These are phyloP conservation scores for Ophiosphaerella narmari DNA, from an alignment of 2,329 filamentous ascomycete genomes.

Conservation along the genomic window DNA sequence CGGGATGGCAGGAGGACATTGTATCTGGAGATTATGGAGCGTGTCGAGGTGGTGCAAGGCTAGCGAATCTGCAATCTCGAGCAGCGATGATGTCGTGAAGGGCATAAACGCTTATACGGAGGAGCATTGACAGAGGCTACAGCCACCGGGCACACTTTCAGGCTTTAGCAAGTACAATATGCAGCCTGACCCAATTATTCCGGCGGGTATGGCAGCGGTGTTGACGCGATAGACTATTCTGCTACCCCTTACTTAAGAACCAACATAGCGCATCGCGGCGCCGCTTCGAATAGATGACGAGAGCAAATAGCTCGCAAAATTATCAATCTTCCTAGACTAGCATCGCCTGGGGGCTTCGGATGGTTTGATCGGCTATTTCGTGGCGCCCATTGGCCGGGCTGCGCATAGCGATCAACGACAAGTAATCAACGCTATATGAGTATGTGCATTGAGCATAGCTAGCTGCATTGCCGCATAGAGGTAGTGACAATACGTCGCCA, in stretches of 20 bases:
- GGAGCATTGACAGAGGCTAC: neutral
- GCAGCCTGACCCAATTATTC: neutral
- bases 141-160: neutral
- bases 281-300: conserved; percentile 14
- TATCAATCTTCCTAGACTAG: no score
- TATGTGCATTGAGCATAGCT: no score
- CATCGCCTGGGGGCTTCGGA: no score
- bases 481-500: no score
- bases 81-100: conserved; percentile 7
- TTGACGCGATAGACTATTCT: neutral
- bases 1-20: conserved; percentile 25
- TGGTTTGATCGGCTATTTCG: neutral
- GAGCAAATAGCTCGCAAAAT: neutral
- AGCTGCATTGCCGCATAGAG: no score
- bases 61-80: conserved; percentile 2
- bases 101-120: conserved; percentile 12
- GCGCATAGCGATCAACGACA: neutral
- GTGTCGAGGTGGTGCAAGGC: conserved; percentile 17
- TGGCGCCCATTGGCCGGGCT: neutral
- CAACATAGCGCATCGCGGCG: conserved; percentile 8
- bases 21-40: conserved; percentile 24
- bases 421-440: conserved; percentile 1
- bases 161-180: neutral
- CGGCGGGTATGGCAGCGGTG: neutral
- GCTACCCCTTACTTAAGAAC: neutral